Evolutionary conservation across 2,329 filamentous ascomycete species (phyloP), one percentile per base, ranked within the genome.

Genomic region (Pseudogymnoascus sp.): DNA sequence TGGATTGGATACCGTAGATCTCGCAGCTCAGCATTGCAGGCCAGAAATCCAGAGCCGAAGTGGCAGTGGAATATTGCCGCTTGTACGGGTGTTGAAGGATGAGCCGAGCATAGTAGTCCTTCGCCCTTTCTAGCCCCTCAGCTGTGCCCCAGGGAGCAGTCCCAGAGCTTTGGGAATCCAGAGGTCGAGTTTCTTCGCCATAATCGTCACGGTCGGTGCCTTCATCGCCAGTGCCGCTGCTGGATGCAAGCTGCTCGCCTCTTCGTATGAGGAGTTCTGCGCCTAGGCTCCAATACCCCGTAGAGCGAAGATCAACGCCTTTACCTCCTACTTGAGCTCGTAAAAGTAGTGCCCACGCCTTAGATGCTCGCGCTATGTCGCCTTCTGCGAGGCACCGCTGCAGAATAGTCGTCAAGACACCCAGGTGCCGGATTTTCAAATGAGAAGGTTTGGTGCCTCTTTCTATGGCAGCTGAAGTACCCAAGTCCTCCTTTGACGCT

Each of bases 21-120:
- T 94, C 93, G 51, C 91, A 83, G 58, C 86, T 86, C 68, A 93
- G 87, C 76, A 96, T 83, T 12, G 89, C 88, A 12, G 90, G 86
- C 76, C 91, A 92, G 72, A 97, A 96, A 64, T 91, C 86, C 38
- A 89, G 71, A 9, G 90, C 85, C 10, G 58, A 59, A 66, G 84
- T 88, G 42, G 87, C 75, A 59, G 83, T 76, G 4, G 81, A 79
- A 64, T 79, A 78, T 68, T 84, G 80, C 68, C 86, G 84, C 39
- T 69, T 71, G 77, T 88, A 87, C 5, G 91, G 87, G 73, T 92
- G 83, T 70, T 91, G 87, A 67, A 91, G 80, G 59, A 93, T 89
- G 64, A 97, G 79, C 29, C 82, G 82, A 66, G 93, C 88, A 71
- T 94, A 92, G 74, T 93, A 96, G 3, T 82, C 77, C 64, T 80